These are phyloP conservation scores for Talaromyces verruculosus DNA, from an alignment of 2,329 filamentous ascomycete species.

Conservation along the genomic window DNA sequence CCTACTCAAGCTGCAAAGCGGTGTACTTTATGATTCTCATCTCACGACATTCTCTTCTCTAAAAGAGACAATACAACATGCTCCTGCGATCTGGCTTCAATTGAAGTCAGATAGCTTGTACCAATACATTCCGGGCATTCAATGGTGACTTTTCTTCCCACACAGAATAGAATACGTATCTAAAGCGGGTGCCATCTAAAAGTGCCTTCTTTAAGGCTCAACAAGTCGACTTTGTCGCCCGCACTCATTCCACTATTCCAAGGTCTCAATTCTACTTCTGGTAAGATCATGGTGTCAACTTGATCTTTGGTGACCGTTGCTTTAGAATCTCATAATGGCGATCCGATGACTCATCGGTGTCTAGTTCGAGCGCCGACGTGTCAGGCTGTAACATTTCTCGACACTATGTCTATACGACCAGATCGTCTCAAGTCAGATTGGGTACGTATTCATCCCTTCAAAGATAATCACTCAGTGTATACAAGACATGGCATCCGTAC, in stretches of 20 bases:
- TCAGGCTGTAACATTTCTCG: not conserved
- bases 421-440: not conserved
- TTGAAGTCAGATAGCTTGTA: not conserved
- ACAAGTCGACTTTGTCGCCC: not conserved
- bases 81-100: not conserved
- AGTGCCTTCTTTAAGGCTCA: not conserved
- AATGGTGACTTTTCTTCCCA: not conserved
- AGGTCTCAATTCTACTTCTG: too few relatives aligned
- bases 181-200: not conserved
- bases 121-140: not conserved
- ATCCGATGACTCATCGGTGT: not conserved
- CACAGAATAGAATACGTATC: not conserved
- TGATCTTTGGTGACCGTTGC: not conserved
- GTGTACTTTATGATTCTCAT: constrained; percentile 6
- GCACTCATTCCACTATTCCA: not conserved
- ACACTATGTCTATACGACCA: not conserved
- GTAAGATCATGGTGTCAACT: not conserved
- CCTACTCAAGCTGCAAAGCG: not conserved
- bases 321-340: not conserved
- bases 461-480: too few relatives aligned
- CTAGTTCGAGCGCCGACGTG: not conserved
- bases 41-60: not conserved
- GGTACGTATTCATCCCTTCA: too few relatives aligned
- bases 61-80: not conserved
- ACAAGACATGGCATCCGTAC: not conserved